Percentiles rank a stretch among this genome's conserved stretches.
These are phyloP conservation scores for Brettanomyces custersianus DNA, from an alignment of 805 yeast genomes.

Conservation along the genomic window DNA sequence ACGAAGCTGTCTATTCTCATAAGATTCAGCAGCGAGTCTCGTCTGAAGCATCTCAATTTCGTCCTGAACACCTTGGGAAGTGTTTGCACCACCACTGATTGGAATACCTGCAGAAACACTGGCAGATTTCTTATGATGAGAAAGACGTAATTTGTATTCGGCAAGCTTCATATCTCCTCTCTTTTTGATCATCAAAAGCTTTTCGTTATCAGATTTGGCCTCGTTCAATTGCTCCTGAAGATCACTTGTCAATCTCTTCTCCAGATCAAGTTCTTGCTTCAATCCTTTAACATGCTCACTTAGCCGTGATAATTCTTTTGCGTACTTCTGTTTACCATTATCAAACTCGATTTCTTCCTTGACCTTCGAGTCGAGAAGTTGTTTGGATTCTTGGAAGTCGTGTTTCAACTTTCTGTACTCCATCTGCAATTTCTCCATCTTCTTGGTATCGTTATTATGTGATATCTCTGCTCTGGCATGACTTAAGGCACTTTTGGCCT, in stretches of 20 bases:
- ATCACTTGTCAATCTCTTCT: slow-evolving; percentile 16
- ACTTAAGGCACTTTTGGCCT: slow-evolving; percentile 4
- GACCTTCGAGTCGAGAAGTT: slow-evolving; percentile 31
- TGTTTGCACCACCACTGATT: slow-evolving; percentile 8
- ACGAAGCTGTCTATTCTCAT: slow-evolving; percentile 42
- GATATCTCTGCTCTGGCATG: slow-evolving; percentile 7
- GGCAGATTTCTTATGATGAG: slow-evolving; percentile 12
- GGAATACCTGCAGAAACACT: not conserved
- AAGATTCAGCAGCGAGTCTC: slow-evolving; percentile 55
- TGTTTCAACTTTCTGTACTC: slow-evolving; percentile 34
- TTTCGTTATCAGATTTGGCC: slow-evolving; percentile 27
- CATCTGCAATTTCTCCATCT: slow-evolving; percentile 10
- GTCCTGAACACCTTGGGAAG: slow-evolving; percentile 29
- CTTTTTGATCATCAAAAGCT: slow-evolving; percentile 22
- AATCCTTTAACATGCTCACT: slow-evolving; percentile 23
- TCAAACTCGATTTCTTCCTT: slow-evolving; percentile 34
- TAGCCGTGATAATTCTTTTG: slow-evolving; percentile 29
- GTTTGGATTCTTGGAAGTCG: slow-evolving; percentile 34
- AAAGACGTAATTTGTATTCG: slow-evolving; percentile 22
- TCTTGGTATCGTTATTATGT: slow-evolving; percentile 20
- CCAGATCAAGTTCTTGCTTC: slow-evolving; percentile 21
- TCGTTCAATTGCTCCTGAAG: slow-evolving; percentile 19
- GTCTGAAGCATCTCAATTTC: slow-evolving; percentile 54
- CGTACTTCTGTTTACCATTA: slow-evolving; percentile 36
- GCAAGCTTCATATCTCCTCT: slow-evolving; percentile 24